Percentiles rank a stretch among this genome's conserved stretches.
These are phyloP conservation scores for Dactylella cylindrospora DNA, from an alignment of 2,329 filamentous ascomycete genomes.

Conservation along the genomic window DNA sequence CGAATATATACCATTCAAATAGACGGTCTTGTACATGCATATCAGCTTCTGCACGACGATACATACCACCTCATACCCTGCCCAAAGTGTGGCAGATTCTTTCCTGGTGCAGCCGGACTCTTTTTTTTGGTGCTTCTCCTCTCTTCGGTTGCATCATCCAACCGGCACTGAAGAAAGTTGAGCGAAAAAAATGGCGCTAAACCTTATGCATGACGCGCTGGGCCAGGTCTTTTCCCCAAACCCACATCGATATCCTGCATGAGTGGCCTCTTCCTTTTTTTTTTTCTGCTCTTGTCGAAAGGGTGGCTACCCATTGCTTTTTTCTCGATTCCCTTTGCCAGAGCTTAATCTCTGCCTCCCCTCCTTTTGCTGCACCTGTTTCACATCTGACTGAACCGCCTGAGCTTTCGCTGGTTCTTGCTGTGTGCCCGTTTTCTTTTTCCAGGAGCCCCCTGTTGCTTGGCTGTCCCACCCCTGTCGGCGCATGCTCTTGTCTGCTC, in stretches of 20 bases:
- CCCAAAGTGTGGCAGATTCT: constrained; percentile 13
- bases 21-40: not conserved
- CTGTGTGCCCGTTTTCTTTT: constrained; percentile 34
- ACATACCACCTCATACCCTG: not conserved
- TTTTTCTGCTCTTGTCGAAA: too few species aligned
- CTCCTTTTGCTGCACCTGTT: not conserved
- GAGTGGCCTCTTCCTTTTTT: constrained; percentile 2
- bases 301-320: not conserved
- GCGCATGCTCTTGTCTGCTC: too few species aligned
- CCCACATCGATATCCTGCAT: too few species aligned
- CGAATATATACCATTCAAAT: not conserved
- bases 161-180: constrained; percentile 40
- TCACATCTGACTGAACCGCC: constrained; percentile 17
- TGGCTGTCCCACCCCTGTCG: too few species aligned
- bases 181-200: constrained; percentile 43
- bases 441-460: constrained; percentile 12
- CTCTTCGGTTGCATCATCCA: constrained; percentile 45
- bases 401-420: constrained; percentile 22
- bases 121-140: constrained; percentile 41
- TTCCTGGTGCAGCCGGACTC: constrained; percentile 30
- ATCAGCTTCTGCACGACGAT: not conserved
- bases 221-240: constrained; percentile 9
- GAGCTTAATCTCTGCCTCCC: not conserved
- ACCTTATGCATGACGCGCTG: constrained; percentile 43
- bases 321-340: not conserved